Evolutionary conservation across 1,139 yeast species (phyloP), one percentile per base, ranked within the genome.

Genomic region (Blastobotrys malaysiensis): DNA sequence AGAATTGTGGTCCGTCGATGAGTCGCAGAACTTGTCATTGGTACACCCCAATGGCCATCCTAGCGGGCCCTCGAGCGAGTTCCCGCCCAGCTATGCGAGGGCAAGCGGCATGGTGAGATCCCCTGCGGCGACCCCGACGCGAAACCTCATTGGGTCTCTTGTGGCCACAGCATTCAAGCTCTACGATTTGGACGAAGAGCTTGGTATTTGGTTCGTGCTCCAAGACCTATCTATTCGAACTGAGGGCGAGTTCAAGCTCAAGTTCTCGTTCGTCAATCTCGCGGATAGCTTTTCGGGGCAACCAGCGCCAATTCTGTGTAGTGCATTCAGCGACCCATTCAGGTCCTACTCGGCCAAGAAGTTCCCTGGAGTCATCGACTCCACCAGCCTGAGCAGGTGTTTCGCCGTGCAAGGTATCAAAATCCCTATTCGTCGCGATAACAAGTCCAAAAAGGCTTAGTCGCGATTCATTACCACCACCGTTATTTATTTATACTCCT

Each of bases 381-480:
- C 73, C 39, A 72, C 76, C 1, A 69, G 71, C 5, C 63, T 75
- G 45, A 74, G 77, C 27, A 62, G 73, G 43, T 69, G 73, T 20
- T 75, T 75, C 63, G 77, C 76, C 1, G 65, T 68, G 45, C 78
- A 75, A 58, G 78, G 78, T n/a, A 70, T 75, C 55, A 72, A 73
- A 56, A 73, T 75, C 21, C 75, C 78, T 13, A 70, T 73, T 39
- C 65, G 78, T 52, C 55, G 66, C 7, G 55, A 51, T 36, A 46
- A 48, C 50, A 55, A 55, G 43, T 31, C 48, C 18, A 31, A 31
- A 16, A 31, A 31, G 7, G n/a, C n/a, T n/a, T n/a, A n/a, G n/a
- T n/a, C n/a, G n/a, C n/a, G n/a, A n/a, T n/a, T n/a, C n/a, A n/a
- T n/a, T n/a, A n/a, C n/a, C n/a, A 31, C 16, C 13, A 26, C 31